Evolutionary conservation across 805 yeast genomes (phyloP).

Genomic region (Myxozyma kluyveri): DNA sequence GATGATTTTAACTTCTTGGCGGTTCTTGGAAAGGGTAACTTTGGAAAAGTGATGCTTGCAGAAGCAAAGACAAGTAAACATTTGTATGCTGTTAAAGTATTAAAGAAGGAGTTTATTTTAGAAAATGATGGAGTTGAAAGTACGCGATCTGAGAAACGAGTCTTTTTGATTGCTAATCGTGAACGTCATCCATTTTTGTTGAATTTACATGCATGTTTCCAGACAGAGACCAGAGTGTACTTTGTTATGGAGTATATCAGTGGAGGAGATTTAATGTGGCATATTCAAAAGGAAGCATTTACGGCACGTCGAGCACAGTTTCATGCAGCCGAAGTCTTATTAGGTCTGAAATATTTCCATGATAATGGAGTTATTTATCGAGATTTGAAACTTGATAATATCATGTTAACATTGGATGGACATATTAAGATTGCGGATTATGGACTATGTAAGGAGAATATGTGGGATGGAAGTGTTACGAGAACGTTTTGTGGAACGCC

Average conservation of each 20-base stretch:
- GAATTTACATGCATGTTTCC: conserved; percentile 91
- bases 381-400: conserved; percentile 93
- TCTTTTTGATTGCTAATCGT: conserved; percentile 75
- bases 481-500: conserved; percentile 99
- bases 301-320: conserved; percentile 91
- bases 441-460: conserved; percentile 92
- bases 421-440: conserved; percentile 97
- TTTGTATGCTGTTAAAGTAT: conserved; percentile 91
- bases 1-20: conserved; percentile 94
- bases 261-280: conserved; percentile 99
- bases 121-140: conserved; percentile 96
- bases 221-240: conserved; percentile 93
- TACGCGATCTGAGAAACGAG: conserved; percentile 90
- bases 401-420: conserved; percentile 81
- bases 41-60: conserved; percentile 97
- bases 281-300: conserved; percentile 87
- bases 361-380: conserved; percentile 95
- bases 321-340: conserved; percentile 92
- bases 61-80: conserved; percentile 79
- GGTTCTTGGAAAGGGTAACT: conserved; percentile 96
- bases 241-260: conserved; percentile 98
- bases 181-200: conserved; percentile 91
- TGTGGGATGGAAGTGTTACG: conserved; percentile 82
- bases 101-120: conserved; percentile 91
- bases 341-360: conserved; percentile 90